phyloP scores from a whole-genome alignment of 176 grass and related monocot genomes.

The Tillandsia leiboldiana region DNA sequence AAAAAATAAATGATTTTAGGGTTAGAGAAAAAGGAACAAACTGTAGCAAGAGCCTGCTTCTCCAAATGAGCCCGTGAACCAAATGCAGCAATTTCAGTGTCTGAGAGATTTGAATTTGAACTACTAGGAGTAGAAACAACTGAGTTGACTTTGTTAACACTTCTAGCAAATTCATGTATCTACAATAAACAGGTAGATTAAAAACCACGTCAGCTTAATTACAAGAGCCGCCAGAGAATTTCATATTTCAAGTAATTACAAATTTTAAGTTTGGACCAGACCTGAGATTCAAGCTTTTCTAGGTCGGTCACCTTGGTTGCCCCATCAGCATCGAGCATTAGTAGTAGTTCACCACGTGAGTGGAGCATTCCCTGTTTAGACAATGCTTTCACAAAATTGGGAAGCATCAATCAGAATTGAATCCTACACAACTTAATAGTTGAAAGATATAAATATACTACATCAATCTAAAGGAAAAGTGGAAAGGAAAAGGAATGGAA shows the following conservation, averaged over 20 bases:
- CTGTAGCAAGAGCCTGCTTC: slow-evolving; percentile 94
- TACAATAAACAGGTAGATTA: slow-evolving; percentile 15
- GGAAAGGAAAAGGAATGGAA: neutral
- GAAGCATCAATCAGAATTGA: slow-evolving; percentile 29
- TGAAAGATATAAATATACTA: neutral
- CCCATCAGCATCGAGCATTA: slow-evolving; percentile 99
- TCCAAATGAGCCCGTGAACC: slow-evolving; percentile 92
- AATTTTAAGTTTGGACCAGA: slow-evolving; percentile 16
- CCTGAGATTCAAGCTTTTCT: slow-evolving; percentile 89
- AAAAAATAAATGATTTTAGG: neutral
- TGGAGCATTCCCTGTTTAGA: slow-evolving; percentile 90
- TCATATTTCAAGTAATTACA: neutral
- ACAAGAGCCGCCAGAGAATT: neutral
- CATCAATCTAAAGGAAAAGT: neutral
- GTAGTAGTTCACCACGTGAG: slow-evolving; percentile 69
- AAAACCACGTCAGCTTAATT: neutral
- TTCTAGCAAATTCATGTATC: slow-evolving; percentile 47
- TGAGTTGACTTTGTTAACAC: slow-evolving; percentile 20
- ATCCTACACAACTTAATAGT: slow-evolving; percentile 2
- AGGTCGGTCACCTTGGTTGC: slow-evolving; percentile 88
- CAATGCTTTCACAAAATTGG: slow-evolving; percentile 42
- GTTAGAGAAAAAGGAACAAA: slow-evolving; percentile 16
- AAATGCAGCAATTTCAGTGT: slow-evolving; percentile 76
- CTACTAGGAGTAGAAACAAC: slow-evolving; percentile 11
- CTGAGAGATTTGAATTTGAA: slow-evolving; percentile 40